Evolutionary conservation across 192 early-diverging fungal species (phyloP).

Genomic region (Glomus cerebriforme): DNA sequence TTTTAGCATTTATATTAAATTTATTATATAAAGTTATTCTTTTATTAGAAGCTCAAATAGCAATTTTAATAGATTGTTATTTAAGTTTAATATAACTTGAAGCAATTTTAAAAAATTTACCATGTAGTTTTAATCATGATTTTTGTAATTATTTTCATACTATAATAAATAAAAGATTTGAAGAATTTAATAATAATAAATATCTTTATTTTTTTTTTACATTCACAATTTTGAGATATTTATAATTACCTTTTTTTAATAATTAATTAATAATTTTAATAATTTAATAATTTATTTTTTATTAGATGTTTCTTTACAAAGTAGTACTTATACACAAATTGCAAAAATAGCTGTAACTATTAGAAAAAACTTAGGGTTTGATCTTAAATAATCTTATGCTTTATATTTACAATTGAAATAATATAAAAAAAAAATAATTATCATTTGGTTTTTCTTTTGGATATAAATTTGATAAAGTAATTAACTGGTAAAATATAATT

Average conservation of each 20-base stretch:
- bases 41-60: neutral
- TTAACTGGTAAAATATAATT: neutral
- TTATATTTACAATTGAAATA: neutral
- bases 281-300: too few relatives aligned
- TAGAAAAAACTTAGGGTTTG: neutral
- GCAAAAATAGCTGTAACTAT: neutral
- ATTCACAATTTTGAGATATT: neutral
- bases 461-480: neutral
- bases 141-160: neutral
- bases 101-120: neutral
- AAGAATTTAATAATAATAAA: neutral
- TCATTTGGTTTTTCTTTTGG: neutral
- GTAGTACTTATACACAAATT: neutral
- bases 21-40: neutral
- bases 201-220: neutral
- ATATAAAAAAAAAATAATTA: neutral
- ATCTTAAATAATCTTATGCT: neutral
- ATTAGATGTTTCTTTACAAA: neutral
- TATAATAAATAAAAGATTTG: neutral
- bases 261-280: too few relatives aligned
- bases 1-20: neutral
- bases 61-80: neutral
- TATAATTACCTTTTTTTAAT: too few relatives aligned
- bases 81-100: neutral
- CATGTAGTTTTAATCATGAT: neutral